A percentile compares a stretch with the other conserved stretches of the same genome.
phyloP scores from a whole-genome alignment of 805 yeast genomes.

The Hanseniaspora clermontiae region DNA sequence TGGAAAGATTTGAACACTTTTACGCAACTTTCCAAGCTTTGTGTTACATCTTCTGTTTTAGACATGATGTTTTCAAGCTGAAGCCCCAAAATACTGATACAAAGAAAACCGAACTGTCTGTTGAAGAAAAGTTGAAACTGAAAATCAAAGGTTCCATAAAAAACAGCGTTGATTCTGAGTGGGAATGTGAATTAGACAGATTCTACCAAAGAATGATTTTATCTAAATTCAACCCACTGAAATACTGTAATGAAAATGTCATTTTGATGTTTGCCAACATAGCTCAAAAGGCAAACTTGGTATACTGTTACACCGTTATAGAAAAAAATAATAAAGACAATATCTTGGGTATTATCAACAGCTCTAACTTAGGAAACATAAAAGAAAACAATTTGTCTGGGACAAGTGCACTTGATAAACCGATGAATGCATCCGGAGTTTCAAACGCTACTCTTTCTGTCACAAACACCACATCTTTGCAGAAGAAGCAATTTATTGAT shows the following conservation, averaged over 20 bases:
- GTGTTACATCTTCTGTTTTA: conserved; percentile 81
- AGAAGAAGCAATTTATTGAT: conserved; percentile 73
- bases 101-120: conserved; percentile 18
- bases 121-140: conserved; percentile 12
- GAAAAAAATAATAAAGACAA: conserved; percentile 64
- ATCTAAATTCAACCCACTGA: conserved; percentile 84
- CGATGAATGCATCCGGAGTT: conserved; percentile 15
- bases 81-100: background rate
- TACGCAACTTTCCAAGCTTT: conserved; percentile 86
- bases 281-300: conserved; percentile 78
- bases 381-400: background rate
- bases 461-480: conserved; percentile 33
- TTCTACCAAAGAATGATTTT: conserved; percentile 76
- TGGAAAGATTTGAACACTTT: conserved; percentile 81
- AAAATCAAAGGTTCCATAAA: conserved; percentile 15
- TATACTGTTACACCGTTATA: conserved; percentile 85
- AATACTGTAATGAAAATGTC: conserved; percentile 86
- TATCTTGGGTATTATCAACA: conserved; percentile 32
- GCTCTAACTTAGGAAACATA: conserved; percentile 16
- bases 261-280: conserved; percentile 86
- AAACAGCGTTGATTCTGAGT: conserved; percentile 22
- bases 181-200: conserved; percentile 76
- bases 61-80: conserved; percentile 45
- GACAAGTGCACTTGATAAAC: background rate
- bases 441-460: conserved; percentile 21